These are phyloP conservation scores for Ilyonectria destructans DNA, from an alignment of 2,329 filamentous ascomycete genomes.

Conservation along the genomic window DNA sequence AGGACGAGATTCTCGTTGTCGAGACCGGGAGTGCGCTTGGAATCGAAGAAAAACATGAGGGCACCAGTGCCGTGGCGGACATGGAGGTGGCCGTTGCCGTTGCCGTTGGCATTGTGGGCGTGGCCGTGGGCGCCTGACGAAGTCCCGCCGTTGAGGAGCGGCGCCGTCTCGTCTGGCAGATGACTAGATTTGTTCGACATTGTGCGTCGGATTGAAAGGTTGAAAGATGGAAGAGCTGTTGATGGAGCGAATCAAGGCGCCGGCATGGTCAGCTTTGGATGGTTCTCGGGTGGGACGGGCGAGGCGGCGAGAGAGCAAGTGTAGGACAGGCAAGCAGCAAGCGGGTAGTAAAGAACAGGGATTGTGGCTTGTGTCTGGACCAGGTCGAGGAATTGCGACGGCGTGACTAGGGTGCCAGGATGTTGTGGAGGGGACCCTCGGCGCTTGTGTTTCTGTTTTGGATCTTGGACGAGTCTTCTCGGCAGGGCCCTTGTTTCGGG, in stretches of 20 bases:
- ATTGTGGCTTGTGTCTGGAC: conserved; percentile 1
- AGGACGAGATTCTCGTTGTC: conserved; percentile 65
- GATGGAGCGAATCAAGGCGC: conserved; percentile 43
- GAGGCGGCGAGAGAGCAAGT: not conserved
- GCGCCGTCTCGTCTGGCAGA: conserved; percentile 57
- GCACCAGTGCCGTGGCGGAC: conserved; percentile 44
- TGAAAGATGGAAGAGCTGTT: conserved; percentile 48
- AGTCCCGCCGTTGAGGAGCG: conserved; percentile 59
- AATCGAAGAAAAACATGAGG: conserved; percentile 65
- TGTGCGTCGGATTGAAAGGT: conserved; percentile 48
- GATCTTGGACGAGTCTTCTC: not conserved
- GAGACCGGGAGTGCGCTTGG: conserved; percentile 66
- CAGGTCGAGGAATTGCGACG: not conserved
- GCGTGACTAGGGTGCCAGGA: not conserved
- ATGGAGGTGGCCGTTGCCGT: conserved; percentile 45
- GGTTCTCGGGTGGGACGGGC: conserved; percentile 6
- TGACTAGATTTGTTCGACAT: conserved; percentile 53
- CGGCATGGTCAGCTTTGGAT: conserved; percentile 51
- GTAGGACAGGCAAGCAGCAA: conserved; percentile 1
- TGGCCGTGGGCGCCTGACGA: conserved; percentile 44
- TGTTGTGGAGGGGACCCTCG: conserved; percentile 8
- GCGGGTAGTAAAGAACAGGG: conserved; percentile 23
- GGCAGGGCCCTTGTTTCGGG: conserved; percentile 3
- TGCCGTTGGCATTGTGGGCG: conserved; percentile 31
- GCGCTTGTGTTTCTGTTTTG: not conserved